Evolutionary conservation across 2,329 filamentous ascomycete genomes (phyloP).

Genomic region (Neopestalotiopsis clavispora): DNA sequence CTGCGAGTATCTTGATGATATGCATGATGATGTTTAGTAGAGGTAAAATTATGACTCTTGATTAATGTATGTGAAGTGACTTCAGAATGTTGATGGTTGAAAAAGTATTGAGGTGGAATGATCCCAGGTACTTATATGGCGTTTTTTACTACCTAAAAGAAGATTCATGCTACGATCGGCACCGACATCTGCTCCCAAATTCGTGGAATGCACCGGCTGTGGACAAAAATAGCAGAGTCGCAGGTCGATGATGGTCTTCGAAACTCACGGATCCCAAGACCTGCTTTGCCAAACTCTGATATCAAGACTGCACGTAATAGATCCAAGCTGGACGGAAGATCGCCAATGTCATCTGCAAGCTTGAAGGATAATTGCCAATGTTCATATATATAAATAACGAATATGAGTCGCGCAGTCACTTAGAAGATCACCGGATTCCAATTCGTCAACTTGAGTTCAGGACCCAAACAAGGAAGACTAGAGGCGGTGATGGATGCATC

Average conservation of each 20-base stretch:
- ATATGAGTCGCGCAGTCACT: neutral
- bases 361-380: neutral
- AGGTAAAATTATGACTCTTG: no score
- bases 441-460: neutral
- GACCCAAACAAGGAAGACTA: neutral
- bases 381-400: neutral
- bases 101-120: neutral
- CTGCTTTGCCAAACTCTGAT: neutral
- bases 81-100: neutral
- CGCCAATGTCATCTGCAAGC: no score
- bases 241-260: neutral
- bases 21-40: conserved; percentile 4
- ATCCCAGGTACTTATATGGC: neutral
- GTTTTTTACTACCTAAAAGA: neutral
- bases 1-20: neutral
- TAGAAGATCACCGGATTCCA: neutral
- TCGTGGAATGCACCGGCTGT: neutral
- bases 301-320: neutral
- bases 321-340: neutral
- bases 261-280: neutral
- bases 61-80: no score
- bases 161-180: neutral
- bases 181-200: neutral
- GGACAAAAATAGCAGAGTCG: neutral
- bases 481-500: neutral